Evolutionary conservation across 139 green algal genomes (phyloP).

Genomic region (Chlorella sorokiniana): DNA sequence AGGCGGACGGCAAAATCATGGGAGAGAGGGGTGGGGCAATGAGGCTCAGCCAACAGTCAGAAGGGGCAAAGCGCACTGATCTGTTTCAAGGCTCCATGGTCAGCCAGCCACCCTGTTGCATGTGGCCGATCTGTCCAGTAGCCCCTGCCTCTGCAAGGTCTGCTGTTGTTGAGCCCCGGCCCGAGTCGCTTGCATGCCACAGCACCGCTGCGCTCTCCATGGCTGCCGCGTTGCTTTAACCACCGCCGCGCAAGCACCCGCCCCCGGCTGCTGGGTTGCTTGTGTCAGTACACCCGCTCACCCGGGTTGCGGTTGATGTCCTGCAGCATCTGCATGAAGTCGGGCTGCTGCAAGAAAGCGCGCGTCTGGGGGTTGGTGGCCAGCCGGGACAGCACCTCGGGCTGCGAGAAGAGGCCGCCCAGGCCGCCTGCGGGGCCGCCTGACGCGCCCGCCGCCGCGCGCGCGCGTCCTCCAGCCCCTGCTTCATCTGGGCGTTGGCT

Average conservation of each 20-base stretch:
- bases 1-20: not conserved
- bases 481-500: conserved; percentile 71
- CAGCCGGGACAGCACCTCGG: conserved; percentile 83
- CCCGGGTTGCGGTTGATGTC: conserved; percentile 66
- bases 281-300: not conserved
- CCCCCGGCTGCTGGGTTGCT: too few relatives aligned
- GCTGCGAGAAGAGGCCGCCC: conserved; percentile 17
- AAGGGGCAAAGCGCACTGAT: not conserved
- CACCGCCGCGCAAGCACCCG: too few relatives aligned
- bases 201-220: too few relatives aligned
- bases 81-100: too few relatives aligned
- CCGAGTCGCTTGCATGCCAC: too few relatives aligned
- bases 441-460: not conserved
- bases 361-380: conserved; percentile 83
- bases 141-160: too few relatives aligned
- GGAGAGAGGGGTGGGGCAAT: not conserved
- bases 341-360: conserved; percentile 79
- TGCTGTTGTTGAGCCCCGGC: too few relatives aligned
- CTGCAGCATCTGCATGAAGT: conserved; percentile 93
- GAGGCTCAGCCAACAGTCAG: not conserved
- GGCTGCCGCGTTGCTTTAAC: too few relatives aligned
- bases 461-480: conserved; percentile 61
- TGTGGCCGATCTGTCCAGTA: too few relatives aligned
- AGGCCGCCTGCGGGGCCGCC: not conserved
- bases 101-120: too few relatives aligned